These are phyloP conservation scores for Trypanosomatidae sp. DNA, from an alignment of 208 protist species.

Conservation along the genomic window DNA sequence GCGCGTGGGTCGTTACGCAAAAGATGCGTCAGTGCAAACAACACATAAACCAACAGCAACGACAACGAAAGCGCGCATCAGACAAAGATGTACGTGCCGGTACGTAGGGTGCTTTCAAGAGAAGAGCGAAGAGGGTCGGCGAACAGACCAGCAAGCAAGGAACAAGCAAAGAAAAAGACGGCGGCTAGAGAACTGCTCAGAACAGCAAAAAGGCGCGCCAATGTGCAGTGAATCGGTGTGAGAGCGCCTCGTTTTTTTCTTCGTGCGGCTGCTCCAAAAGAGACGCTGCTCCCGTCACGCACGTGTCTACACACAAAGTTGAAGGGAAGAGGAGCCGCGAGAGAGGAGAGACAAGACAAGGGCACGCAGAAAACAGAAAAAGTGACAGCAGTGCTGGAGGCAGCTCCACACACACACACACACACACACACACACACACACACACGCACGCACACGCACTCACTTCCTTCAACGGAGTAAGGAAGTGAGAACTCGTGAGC, in stretches of 20 bases:
- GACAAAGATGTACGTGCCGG: neutral
- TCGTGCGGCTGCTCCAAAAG: neutral
- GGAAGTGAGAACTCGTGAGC: no score
- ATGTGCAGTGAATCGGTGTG: neutral
- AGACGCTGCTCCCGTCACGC: neutral
- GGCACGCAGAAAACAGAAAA: neutral
- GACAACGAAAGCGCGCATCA: neutral
- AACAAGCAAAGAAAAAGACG: neutral
- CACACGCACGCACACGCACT: no score
- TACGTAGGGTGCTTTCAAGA: neutral
- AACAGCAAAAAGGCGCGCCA: constrained; percentile 15
- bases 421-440: no score
- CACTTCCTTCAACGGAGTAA: no score
- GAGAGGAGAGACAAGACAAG: constrained; percentile 9
- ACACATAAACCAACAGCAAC: no score
- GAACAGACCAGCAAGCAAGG: neutral
- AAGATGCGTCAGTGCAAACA: neutral
- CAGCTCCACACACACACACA: neutral
- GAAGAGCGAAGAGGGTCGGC: neutral
- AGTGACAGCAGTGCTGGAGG: neutral
- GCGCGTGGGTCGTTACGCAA: neutral
- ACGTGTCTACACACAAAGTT: neutral
- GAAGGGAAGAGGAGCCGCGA: neutral
- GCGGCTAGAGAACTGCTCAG: neutral
- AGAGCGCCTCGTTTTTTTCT: no score